These are phyloP conservation scores for Colletotrichum tanaceti DNA, from an alignment of 2,329 filamentous ascomycete genomes.

Conservation along the genomic window DNA sequence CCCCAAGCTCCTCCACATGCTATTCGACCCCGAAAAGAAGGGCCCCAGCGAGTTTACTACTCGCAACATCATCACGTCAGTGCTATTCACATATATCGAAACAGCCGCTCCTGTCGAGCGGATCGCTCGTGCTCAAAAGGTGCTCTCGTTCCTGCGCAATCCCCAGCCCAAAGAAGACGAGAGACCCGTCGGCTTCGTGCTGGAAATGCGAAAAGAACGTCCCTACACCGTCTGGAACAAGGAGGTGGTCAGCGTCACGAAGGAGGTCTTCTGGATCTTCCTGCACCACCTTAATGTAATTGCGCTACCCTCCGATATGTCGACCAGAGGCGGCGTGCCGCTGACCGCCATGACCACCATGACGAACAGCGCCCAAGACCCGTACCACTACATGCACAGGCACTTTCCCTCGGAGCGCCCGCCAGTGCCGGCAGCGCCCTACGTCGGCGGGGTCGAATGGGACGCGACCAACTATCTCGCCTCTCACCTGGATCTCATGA, in stretches of 20 bases:
- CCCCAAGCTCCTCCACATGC: slow-evolving; percentile 84
- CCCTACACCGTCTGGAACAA: slow-evolving; percentile 96
- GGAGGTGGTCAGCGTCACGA: slow-evolving; percentile 91
- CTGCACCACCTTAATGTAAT: slow-evolving; percentile 93
- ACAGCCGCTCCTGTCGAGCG: slow-evolving; percentile 71
- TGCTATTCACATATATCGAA: slow-evolving; percentile 89
- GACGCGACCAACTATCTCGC: slow-evolving; percentile 97
- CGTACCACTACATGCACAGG: slow-evolving; percentile 71
- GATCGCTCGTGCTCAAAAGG: slow-evolving; percentile 75
- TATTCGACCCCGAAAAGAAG: slow-evolving; percentile 98
- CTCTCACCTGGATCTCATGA: slow-evolving; percentile 90
- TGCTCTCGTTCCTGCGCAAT: slow-evolving; percentile 84
- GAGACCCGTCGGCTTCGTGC: slow-evolving; percentile 84
- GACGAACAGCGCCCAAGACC: slow-evolving; percentile 53
- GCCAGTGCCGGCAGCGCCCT: slow-evolving; percentile 92
- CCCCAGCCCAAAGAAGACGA: slow-evolving; percentile 80
- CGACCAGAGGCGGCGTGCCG: slow-evolving; percentile 44
- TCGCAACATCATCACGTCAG: slow-evolving; percentile 86
- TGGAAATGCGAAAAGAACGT: slow-evolving; percentile 86
- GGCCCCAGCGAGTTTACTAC: slow-evolving; percentile 97
- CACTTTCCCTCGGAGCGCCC: slow-evolving; percentile 89
- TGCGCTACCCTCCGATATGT: slow-evolving; percentile 66
- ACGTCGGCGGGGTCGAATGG: slow-evolving; percentile 98
- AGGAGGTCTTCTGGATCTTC: slow-evolving; percentile 99
- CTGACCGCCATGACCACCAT: slow-evolving; percentile 46